Conservation (phyloP, 1,139 yeast genomes). For the Taphrina flavorubra region DNA sequence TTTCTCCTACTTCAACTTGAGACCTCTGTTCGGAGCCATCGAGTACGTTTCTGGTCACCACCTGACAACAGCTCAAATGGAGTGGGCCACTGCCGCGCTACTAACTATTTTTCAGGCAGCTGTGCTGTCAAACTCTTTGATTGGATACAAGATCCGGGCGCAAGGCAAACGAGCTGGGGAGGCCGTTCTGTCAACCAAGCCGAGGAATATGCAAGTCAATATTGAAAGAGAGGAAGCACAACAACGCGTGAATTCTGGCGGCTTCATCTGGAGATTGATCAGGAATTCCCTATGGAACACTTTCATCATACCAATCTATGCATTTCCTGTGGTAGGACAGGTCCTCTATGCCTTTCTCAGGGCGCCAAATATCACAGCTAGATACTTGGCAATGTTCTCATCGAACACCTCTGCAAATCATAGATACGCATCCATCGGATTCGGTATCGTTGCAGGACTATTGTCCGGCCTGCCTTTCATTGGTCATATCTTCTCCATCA, state of each 20-base stretch:
- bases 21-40: conserved; percentile 11
- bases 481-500: conserved; percentile 23
- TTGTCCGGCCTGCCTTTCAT: conserved; percentile 17
- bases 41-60: conserved; percentile 17
- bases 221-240: conserved; percentile 1
- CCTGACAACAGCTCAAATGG: conserved; percentile 19
- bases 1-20: conserved; percentile 27
- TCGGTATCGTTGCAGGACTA: conserved; percentile 21
- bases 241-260: conserved; percentile 2
- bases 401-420: conserved; percentile 1
- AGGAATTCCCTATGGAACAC: conserved; percentile 23
- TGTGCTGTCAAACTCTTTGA: conserved; percentile 17
- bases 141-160: conserved; percentile 22
- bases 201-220: neutral
- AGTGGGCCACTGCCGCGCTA: conserved; percentile 25
- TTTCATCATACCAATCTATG: conserved; percentile 15
- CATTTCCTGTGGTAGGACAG: conserved; percentile 17
- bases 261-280: conserved; percentile 19
- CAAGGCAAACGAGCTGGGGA: conserved; percentile 24
- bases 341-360: conserved; percentile 13
- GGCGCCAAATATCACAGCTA: conserved; percentile 19
- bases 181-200: conserved; percentile 15
- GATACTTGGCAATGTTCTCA: conserved; percentile 12
- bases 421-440: conserved; percentile 16
- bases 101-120: conserved; percentile 27